Conservation (phyloP, 164 flowering plant genomes). For the Berberis vulgaris region DNA sequence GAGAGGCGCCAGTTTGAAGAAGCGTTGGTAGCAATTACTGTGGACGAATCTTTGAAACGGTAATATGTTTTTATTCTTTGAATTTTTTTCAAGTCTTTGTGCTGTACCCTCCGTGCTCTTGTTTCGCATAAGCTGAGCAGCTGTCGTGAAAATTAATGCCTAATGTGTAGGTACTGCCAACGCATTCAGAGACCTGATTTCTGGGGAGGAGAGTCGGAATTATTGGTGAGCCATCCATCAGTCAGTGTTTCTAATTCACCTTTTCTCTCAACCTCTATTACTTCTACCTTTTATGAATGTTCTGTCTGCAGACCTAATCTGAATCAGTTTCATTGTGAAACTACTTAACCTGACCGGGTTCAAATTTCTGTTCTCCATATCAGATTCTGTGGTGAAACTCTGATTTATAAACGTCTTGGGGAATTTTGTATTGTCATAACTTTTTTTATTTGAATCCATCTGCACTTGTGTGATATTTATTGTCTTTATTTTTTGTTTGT, state of each 20-base stretch:
- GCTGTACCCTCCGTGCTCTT: not conserved
- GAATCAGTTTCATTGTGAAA: not conserved
- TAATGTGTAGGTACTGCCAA: slow-evolving; percentile 63
- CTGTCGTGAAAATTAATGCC: not conserved
- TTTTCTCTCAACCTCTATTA: not conserved
- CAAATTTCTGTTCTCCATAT: slow-evolving; percentile 21
- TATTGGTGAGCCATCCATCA: slow-evolving; percentile 51
- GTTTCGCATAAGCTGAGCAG: not conserved
- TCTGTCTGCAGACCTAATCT: not conserved
- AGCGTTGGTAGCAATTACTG: slow-evolving; percentile 83
- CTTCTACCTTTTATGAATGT: no score
- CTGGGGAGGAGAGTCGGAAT: slow-evolving; percentile 97
- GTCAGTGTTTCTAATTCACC: not conserved
- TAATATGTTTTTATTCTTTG: not conserved
- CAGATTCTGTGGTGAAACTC: slow-evolving; percentile 19
- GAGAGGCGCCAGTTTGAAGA: slow-evolving; percentile 66
- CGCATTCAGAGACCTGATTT: slow-evolving; percentile 69
- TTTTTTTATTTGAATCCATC: no score
- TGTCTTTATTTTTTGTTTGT: no score
- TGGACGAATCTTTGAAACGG: slow-evolving; percentile 82
- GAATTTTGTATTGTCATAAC: no score
- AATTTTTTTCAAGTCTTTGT: not conserved
- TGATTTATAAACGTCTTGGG: not conserved
- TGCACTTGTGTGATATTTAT: no score
- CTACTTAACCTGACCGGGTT: not conserved